A percentile compares a stretch with the other conserved stretches of the same genome.
phyloP scores from a whole-genome alignment of 148 eudicot species.

The Oxyria digyna region DNA sequence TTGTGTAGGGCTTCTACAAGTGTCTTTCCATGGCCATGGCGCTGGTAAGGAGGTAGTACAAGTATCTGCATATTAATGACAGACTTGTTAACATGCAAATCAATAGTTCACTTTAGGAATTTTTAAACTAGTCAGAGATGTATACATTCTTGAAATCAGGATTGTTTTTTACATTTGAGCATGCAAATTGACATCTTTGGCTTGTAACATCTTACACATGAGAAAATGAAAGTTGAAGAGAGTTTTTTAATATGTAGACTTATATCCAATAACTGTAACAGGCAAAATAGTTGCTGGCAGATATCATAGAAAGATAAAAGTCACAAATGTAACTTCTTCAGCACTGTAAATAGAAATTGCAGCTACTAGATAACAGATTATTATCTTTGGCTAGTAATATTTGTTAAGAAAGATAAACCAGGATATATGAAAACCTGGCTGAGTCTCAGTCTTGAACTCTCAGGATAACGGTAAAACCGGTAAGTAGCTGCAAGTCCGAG shows the following conservation, averaged over 20 bases:
- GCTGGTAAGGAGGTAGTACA: constrained; percentile 74
- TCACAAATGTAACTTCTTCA: background rate
- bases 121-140: no score
- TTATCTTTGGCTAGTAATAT: no score
- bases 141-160: no score
- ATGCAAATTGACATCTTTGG: background rate
- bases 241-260: background rate
- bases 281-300: background rate
- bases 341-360: no score
- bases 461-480: constrained; percentile 68
- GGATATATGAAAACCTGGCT: constrained; percentile 47
- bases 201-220: background rate
- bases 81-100: background rate
- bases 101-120: background rate
- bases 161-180: no score
- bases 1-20: constrained; percentile 56
- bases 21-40: constrained; percentile 58
- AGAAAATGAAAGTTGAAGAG: background rate
- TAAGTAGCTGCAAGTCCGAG: constrained; percentile 79
- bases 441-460: constrained; percentile 53
- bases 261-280: background rate
- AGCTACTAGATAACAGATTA: background rate
- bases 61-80: constrained; percentile 44
- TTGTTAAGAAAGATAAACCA: background rate
- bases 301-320: no score